Conservation (phyloP, 148 eudicot genomes). For the Vaccinium myrtillus region DNA sequence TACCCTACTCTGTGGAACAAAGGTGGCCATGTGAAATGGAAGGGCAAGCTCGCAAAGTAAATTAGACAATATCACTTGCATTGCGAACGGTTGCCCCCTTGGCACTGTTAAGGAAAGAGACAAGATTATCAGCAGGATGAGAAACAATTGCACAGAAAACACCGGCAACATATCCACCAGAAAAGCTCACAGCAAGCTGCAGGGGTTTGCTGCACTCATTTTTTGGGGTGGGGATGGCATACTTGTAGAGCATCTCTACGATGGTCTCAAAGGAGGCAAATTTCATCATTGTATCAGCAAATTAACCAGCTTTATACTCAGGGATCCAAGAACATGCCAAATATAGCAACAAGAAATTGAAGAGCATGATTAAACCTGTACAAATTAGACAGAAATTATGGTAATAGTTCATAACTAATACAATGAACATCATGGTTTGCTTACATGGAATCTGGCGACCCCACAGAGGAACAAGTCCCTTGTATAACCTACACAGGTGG, state of each 20-base stretch:
- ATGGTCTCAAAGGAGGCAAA: constrained; percentile 95
- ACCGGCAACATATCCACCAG: constrained; percentile 94
- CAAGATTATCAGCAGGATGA: constrained; percentile 94
- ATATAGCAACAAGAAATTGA: background rate
- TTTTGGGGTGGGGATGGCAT: constrained; percentile 83
- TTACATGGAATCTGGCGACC: constrained; percentile 52
- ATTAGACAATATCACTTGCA: constrained; percentile 48
- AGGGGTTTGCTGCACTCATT: constrained; percentile 76
- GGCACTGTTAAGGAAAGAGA: constrained; percentile 92
- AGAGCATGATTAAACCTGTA: background rate
- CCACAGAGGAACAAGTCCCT: constrained; percentile 45
- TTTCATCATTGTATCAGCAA: constrained; percentile 96
- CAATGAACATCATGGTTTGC: background rate
- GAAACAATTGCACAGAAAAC: constrained; percentile 91
- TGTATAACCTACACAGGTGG: constrained; percentile 32
- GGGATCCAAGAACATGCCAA: background rate
- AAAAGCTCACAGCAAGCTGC: constrained; percentile 95
- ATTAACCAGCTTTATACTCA: constrained; percentile 11
- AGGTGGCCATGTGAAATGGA: background rate
- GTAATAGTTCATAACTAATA: background rate
- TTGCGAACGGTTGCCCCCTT: constrained; percentile 94
- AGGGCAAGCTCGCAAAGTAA: background rate
- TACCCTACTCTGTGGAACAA: too few relatives aligned
- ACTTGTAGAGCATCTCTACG: constrained; percentile 77
- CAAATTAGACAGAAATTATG: background rate